A percentile compares a stretch with the other conserved stretches of the same genome.
phyloP scores from a whole-genome alignment of 306 rosid species.

The Cotoneaster glaucophyllus region DNA sequence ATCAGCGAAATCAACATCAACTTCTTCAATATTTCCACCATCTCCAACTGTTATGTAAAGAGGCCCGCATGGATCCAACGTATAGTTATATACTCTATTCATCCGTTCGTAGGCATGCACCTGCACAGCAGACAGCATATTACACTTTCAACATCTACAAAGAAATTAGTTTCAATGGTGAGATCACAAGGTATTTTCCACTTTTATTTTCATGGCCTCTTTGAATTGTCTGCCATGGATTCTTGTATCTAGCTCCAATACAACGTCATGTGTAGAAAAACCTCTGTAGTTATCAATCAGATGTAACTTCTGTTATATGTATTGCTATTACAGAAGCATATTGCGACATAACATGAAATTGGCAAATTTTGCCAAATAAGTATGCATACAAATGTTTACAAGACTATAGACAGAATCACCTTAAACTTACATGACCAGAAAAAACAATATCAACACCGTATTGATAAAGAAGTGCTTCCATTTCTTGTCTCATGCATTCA shows the following conservation, averaged over 20 bases:
- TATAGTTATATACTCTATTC: constrained; percentile 80
- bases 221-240: no score
- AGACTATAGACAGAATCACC: background rate
- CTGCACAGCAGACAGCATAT: constrained; percentile 30
- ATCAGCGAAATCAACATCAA: constrained; percentile 83
- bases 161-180: background rate
- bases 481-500: constrained; percentile 91
- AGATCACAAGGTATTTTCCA: no score
- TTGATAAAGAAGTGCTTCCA: constrained; percentile 77
- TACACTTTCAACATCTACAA: background rate
- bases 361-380: background rate
- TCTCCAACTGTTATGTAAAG: constrained; percentile 87
- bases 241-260: no score
- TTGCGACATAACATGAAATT: background rate
- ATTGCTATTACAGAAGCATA: background rate
- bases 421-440: constrained; percentile 77
- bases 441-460: constrained; percentile 65
- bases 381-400: background rate
- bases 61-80: constrained; percentile 77
- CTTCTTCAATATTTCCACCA: constrained; percentile 86
- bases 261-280: no score
- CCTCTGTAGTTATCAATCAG: background rate
- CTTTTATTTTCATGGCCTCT: no score
- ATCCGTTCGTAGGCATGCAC: constrained; percentile 92
- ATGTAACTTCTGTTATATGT: background rate